These are phyloP conservation scores for Talaromyces wortmannii DNA, from an alignment of 495 filamentous ascomycete species.

Conservation along the genomic window DNA sequence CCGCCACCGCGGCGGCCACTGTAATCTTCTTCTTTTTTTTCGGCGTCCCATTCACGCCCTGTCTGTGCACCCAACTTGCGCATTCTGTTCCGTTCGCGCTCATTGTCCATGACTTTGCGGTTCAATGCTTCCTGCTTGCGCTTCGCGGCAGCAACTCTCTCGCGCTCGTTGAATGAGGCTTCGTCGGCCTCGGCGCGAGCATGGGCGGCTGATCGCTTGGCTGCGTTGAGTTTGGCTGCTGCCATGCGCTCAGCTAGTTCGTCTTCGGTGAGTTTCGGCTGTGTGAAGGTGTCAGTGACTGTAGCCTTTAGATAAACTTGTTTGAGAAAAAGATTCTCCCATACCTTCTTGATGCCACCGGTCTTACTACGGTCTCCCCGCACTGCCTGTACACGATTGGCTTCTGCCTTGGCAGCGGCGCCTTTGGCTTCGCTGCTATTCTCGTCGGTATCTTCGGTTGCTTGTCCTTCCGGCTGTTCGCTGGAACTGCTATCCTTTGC, in stretches of 20 bases:
- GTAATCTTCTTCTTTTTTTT: conserved; percentile 62
- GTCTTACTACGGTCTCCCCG: conserved; percentile 64
- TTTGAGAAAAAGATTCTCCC: neutral
- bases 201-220: conserved; percentile 51
- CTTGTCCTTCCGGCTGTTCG: conserved; percentile 11
- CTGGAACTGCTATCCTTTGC: neutral
- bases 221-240: conserved; percentile 51
- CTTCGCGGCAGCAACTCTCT: conserved; percentile 48
- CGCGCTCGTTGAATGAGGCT: conserved; percentile 58
- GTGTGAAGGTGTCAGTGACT: conserved; percentile 8
- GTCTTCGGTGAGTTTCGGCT: conserved; percentile 64
- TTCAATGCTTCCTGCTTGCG: conserved; percentile 49
- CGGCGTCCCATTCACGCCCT: conserved; percentile 70
- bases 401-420: conserved; percentile 18
- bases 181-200: conserved; percentile 62
- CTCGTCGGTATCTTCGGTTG: conserved; percentile 13
- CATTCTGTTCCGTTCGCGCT: conserved; percentile 64
- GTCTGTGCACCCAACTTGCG: conserved; percentile 60
- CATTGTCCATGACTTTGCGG: conserved; percentile 55
- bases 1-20: conserved; percentile 35
- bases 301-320: neutral
- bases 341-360: conserved; percentile 51
- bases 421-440: conserved; percentile 11
- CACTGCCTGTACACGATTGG: conserved; percentile 44
- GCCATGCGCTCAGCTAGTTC: conserved; percentile 56